Conservation (phyloP, 441 rosid species). For the Codiaeum variegatum region DNA sequence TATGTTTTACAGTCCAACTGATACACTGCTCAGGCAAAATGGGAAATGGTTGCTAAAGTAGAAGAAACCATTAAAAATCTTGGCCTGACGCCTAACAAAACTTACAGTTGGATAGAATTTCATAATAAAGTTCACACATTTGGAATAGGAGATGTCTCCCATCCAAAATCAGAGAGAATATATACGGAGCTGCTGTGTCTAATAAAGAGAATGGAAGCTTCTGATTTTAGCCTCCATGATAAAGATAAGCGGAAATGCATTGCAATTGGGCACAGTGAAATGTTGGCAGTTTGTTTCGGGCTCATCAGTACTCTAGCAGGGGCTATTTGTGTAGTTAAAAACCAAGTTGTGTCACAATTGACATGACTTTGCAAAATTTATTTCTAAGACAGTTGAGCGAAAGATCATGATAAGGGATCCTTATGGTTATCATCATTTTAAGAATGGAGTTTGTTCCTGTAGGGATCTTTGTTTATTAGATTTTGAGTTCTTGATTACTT, state of each 20-base stretch:
- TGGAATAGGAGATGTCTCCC: conserved; percentile 48
- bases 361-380: conserved; percentile 32
- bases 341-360: conserved; percentile 33
- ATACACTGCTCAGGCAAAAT: conserved; percentile 29
- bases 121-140: conserved; percentile 46
- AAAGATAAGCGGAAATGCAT: conserved; percentile 41
- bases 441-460: conserved; percentile 38
- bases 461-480: conserved; percentile 24
- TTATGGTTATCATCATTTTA: conserved; percentile 37
- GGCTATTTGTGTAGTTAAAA: conserved; percentile 40
- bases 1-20: conserved; percentile 39
- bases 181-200: conserved; percentile 34
- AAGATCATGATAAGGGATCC: conserved; percentile 45
- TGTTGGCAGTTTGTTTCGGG: conserved; percentile 50
- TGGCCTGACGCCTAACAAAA: conserved; percentile 42
- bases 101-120: conserved; percentile 52
- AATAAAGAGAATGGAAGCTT: conserved; percentile 30
- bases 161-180: conserved; percentile 45
- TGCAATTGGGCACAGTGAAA: conserved; percentile 44
- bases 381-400: conserved; percentile 32
- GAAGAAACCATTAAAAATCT: conserved; percentile 31
- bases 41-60: conserved; percentile 34
- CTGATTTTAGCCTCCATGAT: conserved; percentile 36
- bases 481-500: neutral
- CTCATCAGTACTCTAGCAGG: conserved; percentile 37